These are phyloP conservation scores for Salvia rosmarinus DNA, from an alignment of 257 asterid genomes.

Conservation along the genomic window DNA sequence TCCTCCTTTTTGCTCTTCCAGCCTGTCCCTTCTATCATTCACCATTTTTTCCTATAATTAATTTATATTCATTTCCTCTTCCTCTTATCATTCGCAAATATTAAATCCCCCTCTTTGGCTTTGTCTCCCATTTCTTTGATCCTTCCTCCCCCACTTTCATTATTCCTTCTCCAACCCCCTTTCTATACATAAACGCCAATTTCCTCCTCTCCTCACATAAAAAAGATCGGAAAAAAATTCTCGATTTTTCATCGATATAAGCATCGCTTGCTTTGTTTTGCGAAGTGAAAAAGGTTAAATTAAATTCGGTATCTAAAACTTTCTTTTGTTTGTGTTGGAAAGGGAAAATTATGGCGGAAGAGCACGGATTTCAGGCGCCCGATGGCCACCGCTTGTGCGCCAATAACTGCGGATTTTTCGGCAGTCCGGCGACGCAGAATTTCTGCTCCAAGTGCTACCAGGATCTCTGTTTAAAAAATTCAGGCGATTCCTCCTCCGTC, in stretches of 20 bases:
- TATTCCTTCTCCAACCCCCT: constrained; percentile 33
- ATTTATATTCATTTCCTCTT: background rate
- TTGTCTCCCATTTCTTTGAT: constrained; percentile 46
- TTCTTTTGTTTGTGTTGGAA: background rate
- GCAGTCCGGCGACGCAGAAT: constrained; percentile 78
- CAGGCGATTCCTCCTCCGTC: constrained; percentile 34
- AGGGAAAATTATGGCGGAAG: constrained; percentile 68
- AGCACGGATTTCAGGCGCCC: constrained; percentile 74
- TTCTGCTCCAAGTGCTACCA: constrained; percentile 76
- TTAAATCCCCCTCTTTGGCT: constrained; percentile 25
- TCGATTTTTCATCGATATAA: background rate
- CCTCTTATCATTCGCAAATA: constrained; percentile 34
- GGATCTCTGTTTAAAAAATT: constrained; percentile 48
- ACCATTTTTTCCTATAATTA: constrained; percentile 10
- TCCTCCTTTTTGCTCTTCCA: constrained; percentile 52
- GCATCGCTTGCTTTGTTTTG: background rate
- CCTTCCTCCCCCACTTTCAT: constrained; percentile 44
- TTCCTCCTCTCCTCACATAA: constrained; percentile 35
- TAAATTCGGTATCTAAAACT: background rate
- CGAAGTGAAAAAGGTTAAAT: background rate
- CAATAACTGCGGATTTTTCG: constrained; percentile 85
- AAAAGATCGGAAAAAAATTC: background rate
- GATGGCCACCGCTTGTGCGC: constrained; percentile 81
- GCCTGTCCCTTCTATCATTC: constrained; percentile 41
- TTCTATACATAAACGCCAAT: constrained; percentile 29